Conservation (phyloP, 2,329 filamentous ascomycete species). For the Cordyceps cateniannulata region DNA sequence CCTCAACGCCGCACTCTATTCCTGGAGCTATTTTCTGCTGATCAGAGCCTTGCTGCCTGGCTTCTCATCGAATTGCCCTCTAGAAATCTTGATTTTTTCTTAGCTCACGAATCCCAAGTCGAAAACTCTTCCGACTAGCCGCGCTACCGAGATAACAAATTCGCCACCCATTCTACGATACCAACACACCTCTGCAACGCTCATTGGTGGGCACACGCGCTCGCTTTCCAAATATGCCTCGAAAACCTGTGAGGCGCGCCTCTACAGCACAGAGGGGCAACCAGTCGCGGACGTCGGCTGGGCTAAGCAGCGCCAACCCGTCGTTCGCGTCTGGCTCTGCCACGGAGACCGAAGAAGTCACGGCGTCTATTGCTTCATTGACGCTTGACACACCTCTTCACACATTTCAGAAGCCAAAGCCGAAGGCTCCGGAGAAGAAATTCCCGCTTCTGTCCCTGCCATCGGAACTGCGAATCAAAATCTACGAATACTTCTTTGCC, state of each 20-base stretch:
- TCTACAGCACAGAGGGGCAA: constrained; percentile 22
- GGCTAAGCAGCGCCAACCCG: constrained; percentile 16
- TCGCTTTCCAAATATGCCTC: constrained; percentile 15
- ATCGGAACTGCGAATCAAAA: constrained; percentile 60
- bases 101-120: not conserved
- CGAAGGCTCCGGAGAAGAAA: constrained; percentile 31
- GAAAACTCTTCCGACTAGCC: not conserved
- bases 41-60: not conserved
- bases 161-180: constrained; percentile 4
- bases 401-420: constrained; percentile 25
- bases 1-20: constrained; percentile 27
- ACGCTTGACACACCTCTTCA: constrained; percentile 33
- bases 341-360: constrained; percentile 34
- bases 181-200: constrained; percentile 2
- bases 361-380: constrained; percentile 36
- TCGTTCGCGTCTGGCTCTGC: constrained; percentile 31
- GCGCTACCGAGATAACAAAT: not conserved
- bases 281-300: constrained; percentile 22
- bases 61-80: not conserved
- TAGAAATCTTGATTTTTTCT: not conserved
- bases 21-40: not conserved
- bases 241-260: constrained; percentile 23
- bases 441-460: constrained; percentile 65
- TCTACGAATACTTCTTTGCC: constrained; percentile 60
- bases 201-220: constrained; percentile 9